Evolutionary conservation across 495 filamentous ascomycete species (phyloP), one percentile per base, ranked within the genome.

Genomic region (Penicillium pulvis): DNA sequence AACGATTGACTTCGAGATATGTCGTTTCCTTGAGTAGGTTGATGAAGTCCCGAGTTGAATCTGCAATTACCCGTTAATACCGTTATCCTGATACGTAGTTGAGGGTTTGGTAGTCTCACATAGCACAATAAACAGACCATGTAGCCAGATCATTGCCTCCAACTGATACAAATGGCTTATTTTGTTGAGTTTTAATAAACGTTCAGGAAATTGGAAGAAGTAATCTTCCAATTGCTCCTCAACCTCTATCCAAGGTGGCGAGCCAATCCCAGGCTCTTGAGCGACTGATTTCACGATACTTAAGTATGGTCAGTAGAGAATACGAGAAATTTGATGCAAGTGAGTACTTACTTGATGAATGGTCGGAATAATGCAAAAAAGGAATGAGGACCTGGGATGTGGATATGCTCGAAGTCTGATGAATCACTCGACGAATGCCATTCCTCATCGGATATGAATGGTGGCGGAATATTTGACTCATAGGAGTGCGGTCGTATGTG

Each of bases 181-280:
- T 2, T 23, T 47, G 44, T 19, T 47, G 19, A 47, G 26, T 47
- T 47, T 7, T 1, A 47, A 20, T 24, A 47, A 19, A 11, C 11
- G 20, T 47, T 26, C 44, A 20, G 44, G 44, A 20, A 47, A 47
- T 47, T 47, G 44, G 19, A 47, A 47, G 26, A 47, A 47, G 19
- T 47, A 47, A 24, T 47, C 44, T 20, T 47, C 44, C 12, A 47
- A 14, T 26, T 47, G 20, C 12, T 17, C 6, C 10, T 47, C 20
- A 0, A 20, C 24, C 44, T 47, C 20, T 2, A 47, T 26, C 44
- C 44, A 47, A 12, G 17, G 20, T 28, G 44, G 44, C 24, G 44
- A 47, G 19, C 44, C 44, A 4, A 47, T 47, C 5, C 4, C 6
- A 12, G 19, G 9, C 12, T 47, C 44, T 26, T 47, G 17, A 23